A percentile compares a stretch with the other conserved stretches of the same genome.
These are phyloP conservation scores for Leccinum longicurvipes DNA, from an alignment of 768 basidiomycete species.

Conservation along the genomic window DNA sequence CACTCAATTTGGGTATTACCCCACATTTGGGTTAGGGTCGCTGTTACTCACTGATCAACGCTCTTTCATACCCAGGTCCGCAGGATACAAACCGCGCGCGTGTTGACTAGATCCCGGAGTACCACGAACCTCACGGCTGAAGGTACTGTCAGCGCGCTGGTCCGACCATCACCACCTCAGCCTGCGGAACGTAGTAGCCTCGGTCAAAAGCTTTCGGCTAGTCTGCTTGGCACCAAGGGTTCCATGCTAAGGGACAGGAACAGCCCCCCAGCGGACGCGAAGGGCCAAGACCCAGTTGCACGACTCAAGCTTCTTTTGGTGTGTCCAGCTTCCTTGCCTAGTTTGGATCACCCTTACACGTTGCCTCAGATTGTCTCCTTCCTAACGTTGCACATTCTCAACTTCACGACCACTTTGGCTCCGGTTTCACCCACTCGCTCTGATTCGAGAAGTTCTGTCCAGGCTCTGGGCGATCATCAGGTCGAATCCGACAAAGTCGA, in stretches of 20 bases:
- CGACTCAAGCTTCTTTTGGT: conserved; percentile 86
- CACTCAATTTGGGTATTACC: not conserved
- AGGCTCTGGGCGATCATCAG: conserved; percentile 13
- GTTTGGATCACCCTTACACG: not conserved
- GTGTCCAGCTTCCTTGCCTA: conserved; percentile 22
- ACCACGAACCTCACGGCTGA: conserved; percentile 27
- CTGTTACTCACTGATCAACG: conserved; percentile 8
- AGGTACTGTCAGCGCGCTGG: conserved; percentile 30
- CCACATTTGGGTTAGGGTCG: conserved; percentile 11
- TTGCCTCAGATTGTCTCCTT: conserved; percentile 75
- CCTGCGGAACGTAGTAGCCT: conserved; percentile 16
- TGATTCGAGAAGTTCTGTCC: conserved; percentile 25
- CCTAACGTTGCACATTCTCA: conserved; percentile 86
- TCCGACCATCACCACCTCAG: conserved; percentile 22
- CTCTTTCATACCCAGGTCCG: conserved; percentile 48
- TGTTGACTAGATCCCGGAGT: conserved; percentile 40
- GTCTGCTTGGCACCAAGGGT: conserved; percentile 47
- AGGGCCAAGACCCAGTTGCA: conserved; percentile 77
- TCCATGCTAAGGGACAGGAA: conserved; percentile 45
- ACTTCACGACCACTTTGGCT: conserved; percentile 89
- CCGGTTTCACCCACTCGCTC: conserved; percentile 51
- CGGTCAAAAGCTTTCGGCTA: conserved; percentile 26
- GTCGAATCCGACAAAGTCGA: conserved; percentile 57
- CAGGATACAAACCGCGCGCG: conserved; percentile 63
- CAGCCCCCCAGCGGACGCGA: conserved; percentile 38